Base-by-base conservation (phyloP, 768 basidiomycete species). In the Xerocomellus amylosporus region DNA sequence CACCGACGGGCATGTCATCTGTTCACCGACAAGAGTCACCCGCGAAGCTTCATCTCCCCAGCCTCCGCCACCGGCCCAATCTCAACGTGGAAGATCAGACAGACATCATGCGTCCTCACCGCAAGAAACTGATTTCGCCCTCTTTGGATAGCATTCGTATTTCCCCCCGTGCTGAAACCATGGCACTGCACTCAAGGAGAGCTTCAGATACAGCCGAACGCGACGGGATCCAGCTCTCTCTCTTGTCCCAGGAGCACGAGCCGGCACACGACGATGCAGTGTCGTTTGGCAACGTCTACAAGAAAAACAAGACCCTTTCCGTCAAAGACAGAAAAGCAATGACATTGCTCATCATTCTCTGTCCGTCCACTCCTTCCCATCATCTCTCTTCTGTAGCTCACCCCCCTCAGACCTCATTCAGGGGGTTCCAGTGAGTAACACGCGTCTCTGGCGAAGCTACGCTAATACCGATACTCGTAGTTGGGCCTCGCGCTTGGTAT, bases 401-500 rank as follows among this genome's bases (percentile, higher is more conserved):
- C 53, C 45, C 48, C 24, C 41, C 51, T 43, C 47, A 89, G 87
- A 89, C 67, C 77, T 89, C 34, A 84, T 88, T 49, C 94, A 97
- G 72, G 94, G 94, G 40, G 85, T 96, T 62, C 94, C 94, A 51
- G 91, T 97, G 69, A 68, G 86, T 79, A 14, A 41, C 57, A 22
- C 49, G 39, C 54, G 52, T 56, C 49, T 61, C 20, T 56, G 52
- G 46, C 37, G 20, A 44, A 30, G 13, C 46, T 44, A 33, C 33
- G 38, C 53, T 65, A 43, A 67, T 41, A 31, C 34, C 40, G 24
- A 13, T 3, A 2, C 48, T 46, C 46, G 45, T 24, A 92, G 90
- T 68, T 92, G 58, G 94, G 95, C 28, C 85, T 98, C 54, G 95
- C 96, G 37, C 81, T 98, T 51, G 89, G 89, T 89, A 65, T 54